Percentiles rank a stretch among this genome's conserved stretches.
phyloP scores from a whole-genome alignment of 1,284 basidiomycete species.

The Ganoderma sinense region DNA sequence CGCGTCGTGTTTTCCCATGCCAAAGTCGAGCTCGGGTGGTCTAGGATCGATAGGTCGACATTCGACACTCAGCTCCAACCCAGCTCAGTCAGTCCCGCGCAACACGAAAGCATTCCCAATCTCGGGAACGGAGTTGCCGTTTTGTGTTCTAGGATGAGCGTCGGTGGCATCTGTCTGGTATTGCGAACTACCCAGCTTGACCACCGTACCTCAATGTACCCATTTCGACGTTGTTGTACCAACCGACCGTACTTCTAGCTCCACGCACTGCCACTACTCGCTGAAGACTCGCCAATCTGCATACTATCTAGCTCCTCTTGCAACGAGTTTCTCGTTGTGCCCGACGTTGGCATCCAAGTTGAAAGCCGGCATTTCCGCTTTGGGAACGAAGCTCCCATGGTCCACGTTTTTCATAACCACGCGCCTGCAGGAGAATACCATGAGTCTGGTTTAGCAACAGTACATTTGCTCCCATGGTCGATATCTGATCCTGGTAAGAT shows the following conservation, averaged over 20 bases:
- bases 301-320: neutral
- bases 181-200: neutral
- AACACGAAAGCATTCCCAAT: neutral
- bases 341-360: neutral
- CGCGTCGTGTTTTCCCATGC: neutral
- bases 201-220: neutral
- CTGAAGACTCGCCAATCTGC: neutral
- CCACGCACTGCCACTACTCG: slow-evolving; percentile 2
- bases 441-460: neutral
- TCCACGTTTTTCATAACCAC: neutral
- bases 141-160: neutral
- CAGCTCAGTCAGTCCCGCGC: neutral
- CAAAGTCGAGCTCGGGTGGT: neutral
- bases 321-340: neutral
- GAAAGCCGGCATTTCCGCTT: neutral
- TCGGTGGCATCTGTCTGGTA: neutral
- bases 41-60: neutral
- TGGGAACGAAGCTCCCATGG: neutral
- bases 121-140: neutral
- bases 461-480: neutral
- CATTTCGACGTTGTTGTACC: slow-evolving; percentile 3
- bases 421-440: neutral
- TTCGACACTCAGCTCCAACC: neutral
- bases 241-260: neutral
- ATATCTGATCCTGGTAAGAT: neutral